Evolutionary conservation across 2,329 filamentous ascomycete genomes (phyloP), one percentile per base, ranked within the genome.

Genomic region (Didymella sp.): DNA sequence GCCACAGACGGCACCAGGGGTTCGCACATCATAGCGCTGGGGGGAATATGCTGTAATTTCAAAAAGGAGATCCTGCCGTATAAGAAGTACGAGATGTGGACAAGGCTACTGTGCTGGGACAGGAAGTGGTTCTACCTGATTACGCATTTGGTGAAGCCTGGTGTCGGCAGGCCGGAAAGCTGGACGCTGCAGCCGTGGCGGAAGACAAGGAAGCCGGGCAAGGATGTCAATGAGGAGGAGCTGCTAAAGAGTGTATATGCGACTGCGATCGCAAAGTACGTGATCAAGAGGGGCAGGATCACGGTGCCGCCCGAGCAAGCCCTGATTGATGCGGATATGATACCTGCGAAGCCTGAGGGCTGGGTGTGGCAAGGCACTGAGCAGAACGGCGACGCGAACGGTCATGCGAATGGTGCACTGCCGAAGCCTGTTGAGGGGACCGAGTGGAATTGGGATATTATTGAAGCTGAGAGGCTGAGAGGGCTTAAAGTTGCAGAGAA

Each of bases 291-390:
- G 59, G 81, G 80, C 1, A 82, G 94, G 22, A 81, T 95, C 68
- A 98, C 94, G 0, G 86, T 98, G 4, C 87, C 93, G 62, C 93
- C 95, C 0, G 89, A 92, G 64, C 82, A 90, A 43, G 81, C 94
- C 7, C 81, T 98, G 24, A 81, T 85, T 40, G 84, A 88, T 31
- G 89, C 88, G 46, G 87, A 87, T 1, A 80, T 97, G 72, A 79
- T 98, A 47, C 95, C 95, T 0, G 79, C 84, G 55, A 83, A 87
- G 44, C 91, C 92, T 0, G 87, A 84, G 11, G 88, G 87, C 2
- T 74, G 71, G 71, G 63, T 69, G 1, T 74, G 69, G 38, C 57
- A 63, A 12, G 59, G 56, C 1, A 30, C 22, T 21, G 35, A 54
- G 7, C 56, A 38, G 3, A 61, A 51, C 9, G 63, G 43, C 12